Percentiles rank a stretch among this genome's conserved stretches.
These are phyloP conservation scores for Penicillium sp. DNA, from an alignment of 2,329 filamentous ascomycete species.

Conservation along the genomic window DNA sequence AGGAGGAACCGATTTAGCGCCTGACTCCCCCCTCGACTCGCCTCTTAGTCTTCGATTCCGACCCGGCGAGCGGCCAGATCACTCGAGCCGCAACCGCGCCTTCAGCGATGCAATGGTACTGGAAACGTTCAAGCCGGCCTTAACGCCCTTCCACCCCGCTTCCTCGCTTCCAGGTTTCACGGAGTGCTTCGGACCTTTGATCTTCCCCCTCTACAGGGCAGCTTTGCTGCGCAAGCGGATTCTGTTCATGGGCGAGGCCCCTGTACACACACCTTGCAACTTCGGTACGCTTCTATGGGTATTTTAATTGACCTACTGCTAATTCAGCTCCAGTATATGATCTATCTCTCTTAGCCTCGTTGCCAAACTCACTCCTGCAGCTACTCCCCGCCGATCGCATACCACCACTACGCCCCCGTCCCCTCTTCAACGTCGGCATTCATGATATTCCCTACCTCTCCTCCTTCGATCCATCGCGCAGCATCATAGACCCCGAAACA, in stretches of 20 bases:
- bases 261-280: slow-evolving; percentile 81
- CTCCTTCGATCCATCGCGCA: slow-evolving; percentile 54
- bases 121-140: slow-evolving; percentile 50
- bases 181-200: slow-evolving; percentile 80
- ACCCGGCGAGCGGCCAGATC: slow-evolving; percentile 48
- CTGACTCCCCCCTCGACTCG: slow-evolving; percentile 53
- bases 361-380: slow-evolving; percentile 71
- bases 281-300: slow-evolving; percentile 61
- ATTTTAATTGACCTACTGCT: slow-evolving; percentile 16
- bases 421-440: slow-evolving; percentile 90
- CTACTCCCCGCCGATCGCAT: slow-evolving; percentile 62
- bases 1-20: slow-evolving; percentile 38
- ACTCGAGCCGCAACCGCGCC: slow-evolving; percentile 33
- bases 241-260: slow-evolving; percentile 78
- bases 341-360: slow-evolving; percentile 86
- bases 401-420: slow-evolving; percentile 63
- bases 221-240: slow-evolving; percentile 84
- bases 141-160: slow-evolving; percentile 80
- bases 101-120: slow-evolving; percentile 44
- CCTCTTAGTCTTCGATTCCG: slow-evolving; percentile 50
- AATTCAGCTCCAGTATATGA: slow-evolving; percentile 68
- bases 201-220: slow-evolving; percentile 87
- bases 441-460: slow-evolving; percentile 84
- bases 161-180: slow-evolving; percentile 75
- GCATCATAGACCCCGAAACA: slow-evolving; percentile 31